These are phyloP conservation scores for Apostasia shenzhenica DNA, from an alignment of 106 monocot genomes.

Conservation along the genomic window DNA sequence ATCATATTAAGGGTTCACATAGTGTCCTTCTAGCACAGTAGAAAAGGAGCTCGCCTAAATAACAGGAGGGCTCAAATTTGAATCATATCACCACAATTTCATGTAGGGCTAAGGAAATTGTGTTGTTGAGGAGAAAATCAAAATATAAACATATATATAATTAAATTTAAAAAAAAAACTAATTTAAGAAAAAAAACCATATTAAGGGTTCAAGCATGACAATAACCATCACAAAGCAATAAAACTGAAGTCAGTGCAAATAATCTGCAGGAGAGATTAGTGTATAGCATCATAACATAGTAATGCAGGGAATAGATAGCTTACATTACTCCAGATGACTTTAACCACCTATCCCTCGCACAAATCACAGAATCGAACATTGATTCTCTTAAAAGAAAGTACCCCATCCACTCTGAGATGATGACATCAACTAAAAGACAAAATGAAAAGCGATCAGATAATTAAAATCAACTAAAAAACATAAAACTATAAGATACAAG, in stretches of 20 bases:
- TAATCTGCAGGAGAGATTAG: not conserved
- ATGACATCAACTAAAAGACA: constrained; percentile 78
- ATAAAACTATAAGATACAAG: not conserved
- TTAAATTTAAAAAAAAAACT: no score
- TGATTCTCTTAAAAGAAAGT: constrained; percentile 87
- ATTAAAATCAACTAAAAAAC: constrained; percentile 1
- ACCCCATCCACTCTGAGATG: constrained; percentile 99
- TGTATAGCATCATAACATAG: not conserved
- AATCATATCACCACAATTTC: no score
- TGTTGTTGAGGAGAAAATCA: no score
- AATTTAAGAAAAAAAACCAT: no score
- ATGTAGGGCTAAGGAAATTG: no score
- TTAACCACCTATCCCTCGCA: constrained; percentile 88
- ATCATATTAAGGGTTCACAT: no score
- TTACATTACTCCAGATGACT: constrained; percentile 85
- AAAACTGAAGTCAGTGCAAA: not conserved
- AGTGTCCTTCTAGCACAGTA: no score
- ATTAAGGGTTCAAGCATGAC: no score
- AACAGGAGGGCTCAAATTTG: no score
- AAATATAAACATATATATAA: no score
- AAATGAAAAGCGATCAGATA: constrained; percentile 1
- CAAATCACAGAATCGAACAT: constrained; percentile 99
- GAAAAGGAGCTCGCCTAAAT: no score
- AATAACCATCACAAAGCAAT: not conserved
- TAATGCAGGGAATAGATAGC: constrained; percentile 2